Base-by-base conservation (phyloP, 2,329 filamentous ascomycete species). In the Cercospora brassicicola region DNA sequence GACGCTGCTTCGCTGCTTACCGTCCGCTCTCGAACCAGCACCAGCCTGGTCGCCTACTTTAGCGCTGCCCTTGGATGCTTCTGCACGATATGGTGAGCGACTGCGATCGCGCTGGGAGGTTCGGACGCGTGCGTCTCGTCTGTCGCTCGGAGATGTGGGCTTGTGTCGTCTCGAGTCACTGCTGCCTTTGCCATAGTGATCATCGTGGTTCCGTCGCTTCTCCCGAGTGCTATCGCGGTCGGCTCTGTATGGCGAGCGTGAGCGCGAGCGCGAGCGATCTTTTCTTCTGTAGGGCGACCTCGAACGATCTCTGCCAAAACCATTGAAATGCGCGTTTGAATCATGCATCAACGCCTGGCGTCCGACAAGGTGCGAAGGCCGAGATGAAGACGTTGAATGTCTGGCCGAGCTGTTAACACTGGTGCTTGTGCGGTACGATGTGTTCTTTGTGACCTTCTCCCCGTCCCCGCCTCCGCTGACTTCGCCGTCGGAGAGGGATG, bases 401-500 rank as follows among this genome's bases (percentile, higher is more conserved):
- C 93, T 96, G 91, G 91, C 87, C 86, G 86, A 89, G 88, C 90
- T 91, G 92, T 96, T 91, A 96, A 96, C 90, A 88, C 87, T 89
- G 88, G 84, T 89, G 90, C 89, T 87, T 87, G 89, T 88, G 86
- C 87, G 83, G 81, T 86, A 86, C 86, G 86, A 85, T 86, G 74
- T 71, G 67, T 89, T 88, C 89, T 90, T 84, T 82, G 82, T 90
- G 92, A 91, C 92, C 92, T 95, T 95, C 83, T 88, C 85, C 83
- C 88, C 86, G 85, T 85, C 86, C 82, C 86, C 85, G 82, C 87
- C 87, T 20, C 45, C 53, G 72, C 69, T 70, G 81, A 94, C 93
- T 85, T 96, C 93, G 83, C 93, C 92, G 82, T 96, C 92, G 81
- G 91, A 92, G 83, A 90, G 92, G 74, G 91, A 92, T 82, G 90